Base-by-base conservation (phyloP, 495 filamentous ascomycete genomes). In the Hypoxylon lienhwacheense region DNA sequence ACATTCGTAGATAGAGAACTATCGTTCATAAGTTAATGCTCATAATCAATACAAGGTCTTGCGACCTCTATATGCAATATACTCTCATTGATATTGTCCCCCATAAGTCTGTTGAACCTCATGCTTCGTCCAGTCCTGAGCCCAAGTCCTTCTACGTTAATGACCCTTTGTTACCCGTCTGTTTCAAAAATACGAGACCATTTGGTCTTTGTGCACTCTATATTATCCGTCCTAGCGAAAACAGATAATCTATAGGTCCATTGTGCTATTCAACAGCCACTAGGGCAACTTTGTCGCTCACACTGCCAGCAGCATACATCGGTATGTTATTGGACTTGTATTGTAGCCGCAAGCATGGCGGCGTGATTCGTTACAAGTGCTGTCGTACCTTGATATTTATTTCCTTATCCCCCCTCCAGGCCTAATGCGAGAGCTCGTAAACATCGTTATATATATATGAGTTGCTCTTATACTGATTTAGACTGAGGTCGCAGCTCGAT, bases 141-240 rank as follows among this genome's bases (percentile, higher is more conserved):
- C n/a, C n/a, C n/a, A n/a, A n/a, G n/a, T n/a, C n/a, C n/a, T n/a
- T n/a, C n/a, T n/a, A n/a, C n/a, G n/a, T n/a, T n/a, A n/a, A n/a
- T n/a, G n/a, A 53, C 41, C 40, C 34, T 42, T 5, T 11, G 31
- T 31, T 39, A 5, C 24, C 14, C n/a, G 32, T 46, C 11, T 24
- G 8, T 40, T 21, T 17, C 28, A 12, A 47, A 32, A 15, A 2
- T 29, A 26, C 22, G 19, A 37, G 8, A 26, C 12, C 14, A 12
- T 45, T 40, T 16, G 22, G 34, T 26, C 40, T 50, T 29, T 40
- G 16, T 10, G 26, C 10, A n/a, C 21, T 49, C 53, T 57, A 44
- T 50, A 46, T 14, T 5, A 40, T 28, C 22, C 21, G n/a, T n/a
- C n/a, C n/a, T n/a, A n/a, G n/a, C n/a, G n/a, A n/a, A n/a, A n/a